Evolutionary conservation across 768 basidiomycete species (phyloP), one percentile per base, ranked within the genome.

Genomic region (Coprinellus aureogranulatus): DNA sequence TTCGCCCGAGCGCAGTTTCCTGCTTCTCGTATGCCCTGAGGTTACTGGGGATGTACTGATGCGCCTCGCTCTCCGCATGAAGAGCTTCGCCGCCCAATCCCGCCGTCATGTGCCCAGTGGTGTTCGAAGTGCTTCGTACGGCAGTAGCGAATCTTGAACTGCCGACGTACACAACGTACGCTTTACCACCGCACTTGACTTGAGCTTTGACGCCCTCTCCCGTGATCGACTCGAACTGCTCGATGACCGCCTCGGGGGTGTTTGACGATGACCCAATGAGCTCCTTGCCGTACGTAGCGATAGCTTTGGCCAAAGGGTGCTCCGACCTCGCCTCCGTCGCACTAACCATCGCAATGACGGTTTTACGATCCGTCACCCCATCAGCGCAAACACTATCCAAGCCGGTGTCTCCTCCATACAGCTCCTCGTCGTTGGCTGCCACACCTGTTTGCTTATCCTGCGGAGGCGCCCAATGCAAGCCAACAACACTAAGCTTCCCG

Each of bases 251-350:
- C 44, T 82, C 77, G 0, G 87, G 82, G 0, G 22, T 30, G n/a
- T 20, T n/a, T 52, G 77, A 68, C 8, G 76, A 65, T 18, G 64
- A 67, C 14, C 75, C 72, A 11, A 93, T 70, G 0, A 85, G 64
- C 27, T 87, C 83, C 67, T 83, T 89, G 28, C 93, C 91, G 68
- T 93, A 89, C 0, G 81, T 73, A 4, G 95, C 92, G 48, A 98
- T 87, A 14, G 97, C 95, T 67, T 92, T 90, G 10, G 96, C 97
- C 22, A 99, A 84, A 2, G 97, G 97, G 67, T 99, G 97, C 69
- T 98, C 97, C 0, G 95, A 98, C 59, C 86, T 85, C 10, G 90
- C 88, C 70, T 99, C 96, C 0, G 93, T 88, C 1, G 88, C 88
- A 26, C 89, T 83, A 37, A 98, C 78, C 81, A 97, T 87, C 2